Conservation (phyloP, 1,284 basidiomycete species). For the Puccinia polysora region DNA sequence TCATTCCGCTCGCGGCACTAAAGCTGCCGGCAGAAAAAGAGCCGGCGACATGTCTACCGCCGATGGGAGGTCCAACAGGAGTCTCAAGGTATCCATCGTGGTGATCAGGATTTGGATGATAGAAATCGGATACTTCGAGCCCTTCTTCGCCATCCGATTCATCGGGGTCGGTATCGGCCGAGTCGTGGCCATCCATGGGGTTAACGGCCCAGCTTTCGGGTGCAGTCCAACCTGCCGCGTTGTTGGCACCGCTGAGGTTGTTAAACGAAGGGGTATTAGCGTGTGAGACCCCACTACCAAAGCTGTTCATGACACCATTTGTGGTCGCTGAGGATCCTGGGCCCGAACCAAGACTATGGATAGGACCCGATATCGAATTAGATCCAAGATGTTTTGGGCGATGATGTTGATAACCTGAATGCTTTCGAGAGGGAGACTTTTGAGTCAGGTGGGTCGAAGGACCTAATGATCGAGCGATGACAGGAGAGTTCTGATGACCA, state of each 20-base stretch:
- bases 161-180: slow-evolving; percentile 21
- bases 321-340: neutral
- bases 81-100: slow-evolving; percentile 46
- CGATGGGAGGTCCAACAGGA: slow-evolving; percentile 36
- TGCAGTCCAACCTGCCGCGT: slow-evolving; percentile 38
- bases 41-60: slow-evolving; percentile 27
- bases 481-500: neutral
- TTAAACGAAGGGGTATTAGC: neutral
- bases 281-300: neutral
- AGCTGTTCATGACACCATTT: neutral
- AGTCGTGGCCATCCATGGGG: slow-evolving; percentile 33
- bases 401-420: neutral
- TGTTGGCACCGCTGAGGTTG: neutral
- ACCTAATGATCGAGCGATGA: neutral
- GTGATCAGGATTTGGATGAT: slow-evolving; percentile 67
- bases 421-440: slow-evolving; percentile 16
- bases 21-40: slow-evolving; percentile 24
- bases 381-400: neutral
- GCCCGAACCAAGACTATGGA: slow-evolving; percentile 3
- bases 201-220: slow-evolving; percentile 44
- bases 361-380: neutral
- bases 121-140: slow-evolving; percentile 29
- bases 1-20: slow-evolving; percentile 22
- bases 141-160: slow-evolving; percentile 38
- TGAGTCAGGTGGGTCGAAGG: neutral